Percentiles rank a stretch among this genome's conserved stretches.
Evolutionary conservation across 305 asterid genomes (phyloP).

Genomic region (Lippia alba): DNA sequence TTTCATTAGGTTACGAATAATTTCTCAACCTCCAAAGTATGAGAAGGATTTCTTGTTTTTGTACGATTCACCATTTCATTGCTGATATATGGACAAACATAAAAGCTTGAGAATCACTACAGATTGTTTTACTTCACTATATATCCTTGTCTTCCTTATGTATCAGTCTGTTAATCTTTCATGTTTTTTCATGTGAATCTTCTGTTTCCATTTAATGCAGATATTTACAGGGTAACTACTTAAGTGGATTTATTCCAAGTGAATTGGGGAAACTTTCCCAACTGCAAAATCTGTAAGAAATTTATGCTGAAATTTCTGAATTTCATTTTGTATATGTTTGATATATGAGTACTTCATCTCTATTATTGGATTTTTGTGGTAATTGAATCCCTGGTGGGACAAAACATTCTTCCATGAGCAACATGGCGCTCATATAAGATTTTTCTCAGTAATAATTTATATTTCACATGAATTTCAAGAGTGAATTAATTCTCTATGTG

Average conservation of each 20-base stretch:
- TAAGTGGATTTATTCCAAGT: constrained; percentile 84
- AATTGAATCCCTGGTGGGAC: constrained; percentile 25
- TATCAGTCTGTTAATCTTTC: constrained; percentile 14
- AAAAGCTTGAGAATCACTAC: constrained; percentile 19
- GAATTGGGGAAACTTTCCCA: constrained; percentile 83
- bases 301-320: constrained; percentile 27
- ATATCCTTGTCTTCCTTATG: constrained; percentile 5
- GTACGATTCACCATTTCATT: constrained; percentile 8
- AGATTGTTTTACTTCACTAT: constrained; percentile 22
- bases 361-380: constrained; percentile 24
- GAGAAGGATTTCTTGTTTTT: constrained; percentile 21
- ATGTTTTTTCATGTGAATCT: constrained; percentile 25
- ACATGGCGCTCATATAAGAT: not conserved
- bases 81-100: constrained; percentile 23
- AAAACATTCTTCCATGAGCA: not conserved
- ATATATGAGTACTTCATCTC: constrained; percentile 21
- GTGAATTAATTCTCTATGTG: not conserved
- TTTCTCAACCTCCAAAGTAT: constrained; percentile 26
- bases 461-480: constrained; percentile 1
- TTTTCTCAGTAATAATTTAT: not conserved
- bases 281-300: constrained; percentile 80
- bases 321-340: constrained; percentile 22
- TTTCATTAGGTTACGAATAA: constrained; percentile 1
- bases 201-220: constrained; percentile 54
- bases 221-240: constrained; percentile 92